These are phyloP conservation scores for Dothistroma septosporum DNA, from an alignment of 2,329 filamentous ascomycete genomes.

Conservation along the genomic window DNA sequence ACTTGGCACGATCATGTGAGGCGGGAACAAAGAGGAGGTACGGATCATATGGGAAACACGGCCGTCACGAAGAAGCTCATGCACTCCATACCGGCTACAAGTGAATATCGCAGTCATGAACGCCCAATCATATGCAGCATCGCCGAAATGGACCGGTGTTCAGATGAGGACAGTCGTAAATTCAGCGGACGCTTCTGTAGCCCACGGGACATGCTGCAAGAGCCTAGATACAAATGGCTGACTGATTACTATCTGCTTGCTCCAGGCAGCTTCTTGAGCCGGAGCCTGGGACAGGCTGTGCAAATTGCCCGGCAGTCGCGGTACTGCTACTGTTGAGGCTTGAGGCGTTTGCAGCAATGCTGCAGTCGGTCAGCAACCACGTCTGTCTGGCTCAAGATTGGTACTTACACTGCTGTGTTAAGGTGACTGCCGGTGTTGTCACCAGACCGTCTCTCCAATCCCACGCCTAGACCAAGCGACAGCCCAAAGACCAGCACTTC, in stretches of 20 bases:
- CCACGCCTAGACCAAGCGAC: not conserved
- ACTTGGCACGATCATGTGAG: not conserved
- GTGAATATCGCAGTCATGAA: not conserved
- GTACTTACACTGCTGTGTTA: not conserved
- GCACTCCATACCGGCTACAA: too few relatives aligned
- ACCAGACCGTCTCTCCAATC: not conserved
- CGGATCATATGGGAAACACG: not conserved
- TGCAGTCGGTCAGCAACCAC: not conserved
- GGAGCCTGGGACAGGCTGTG: not conserved
- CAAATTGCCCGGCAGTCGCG: not conserved
- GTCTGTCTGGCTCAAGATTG: not conserved
- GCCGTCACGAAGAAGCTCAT: too few relatives aligned
- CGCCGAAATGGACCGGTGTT: not conserved
- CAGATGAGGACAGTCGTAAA: not conserved
- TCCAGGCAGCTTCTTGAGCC: not conserved
- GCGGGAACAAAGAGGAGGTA: not conserved
- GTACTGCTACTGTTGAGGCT: not conserved
- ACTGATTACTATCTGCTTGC: not conserved
- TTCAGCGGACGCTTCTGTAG: not conserved
- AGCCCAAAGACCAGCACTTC: not conserved
- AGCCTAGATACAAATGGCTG: not conserved
- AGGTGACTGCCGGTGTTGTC: not conserved
- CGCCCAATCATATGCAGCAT: not conserved
- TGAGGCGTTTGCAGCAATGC: not conserved
- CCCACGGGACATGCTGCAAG: not conserved